Base-by-base conservation (phyloP, 106 monocot species). In the Dioscorea dumetorum region DNA sequence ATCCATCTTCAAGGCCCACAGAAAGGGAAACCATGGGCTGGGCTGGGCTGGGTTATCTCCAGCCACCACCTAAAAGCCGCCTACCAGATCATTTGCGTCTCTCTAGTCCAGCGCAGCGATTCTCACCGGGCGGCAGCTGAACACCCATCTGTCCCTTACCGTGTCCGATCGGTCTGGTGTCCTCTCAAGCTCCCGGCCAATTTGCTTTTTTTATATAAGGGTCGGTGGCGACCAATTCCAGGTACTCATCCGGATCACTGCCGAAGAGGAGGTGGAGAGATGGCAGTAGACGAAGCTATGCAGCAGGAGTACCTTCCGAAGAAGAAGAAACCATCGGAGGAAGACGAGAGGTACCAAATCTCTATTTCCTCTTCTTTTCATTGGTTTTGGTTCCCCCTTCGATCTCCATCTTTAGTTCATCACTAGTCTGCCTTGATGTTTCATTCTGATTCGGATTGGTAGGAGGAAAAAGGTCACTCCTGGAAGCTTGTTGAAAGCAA, bases 401-500 rank as follows among this genome's bases (percentile, higher is more conserved):
- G 28, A 28, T 28, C 28, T 3, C 28, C 28, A 28, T 28, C 28
- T 28, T 28, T n/a, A n/a, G 13, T 53, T 53, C 4, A 4, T 53
- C 13, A 53, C 53, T 53, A 12, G 2, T 53, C 18, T 8, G 54
- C 54, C 2, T 18, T 24, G 49, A 16, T 33, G 19, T 15, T n/a
- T 21, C 18, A 41, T 41, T 21, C n/a, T 49, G 33, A 41, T 70
- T 64, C 7, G 63, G 2, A 41, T 73, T 24, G 10, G 60, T 53
- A 94, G 94, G 82, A 87, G 76, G 69, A 81, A 80, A 67, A 90
- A 87, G 22, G 69, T 94, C 19, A 85, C 79, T 4, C 85, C 87
- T 54, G 90, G 90, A 65, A 87, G 85, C 74, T 90, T 94, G 87
- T 78, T 87, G 90, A 94, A 94, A 71, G 90, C 87, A 17, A 51